These are phyloP conservation scores for Colletotrichum camelliae DNA, from an alignment of 2,329 filamentous ascomycete genomes.

Conservation along the genomic window DNA sequence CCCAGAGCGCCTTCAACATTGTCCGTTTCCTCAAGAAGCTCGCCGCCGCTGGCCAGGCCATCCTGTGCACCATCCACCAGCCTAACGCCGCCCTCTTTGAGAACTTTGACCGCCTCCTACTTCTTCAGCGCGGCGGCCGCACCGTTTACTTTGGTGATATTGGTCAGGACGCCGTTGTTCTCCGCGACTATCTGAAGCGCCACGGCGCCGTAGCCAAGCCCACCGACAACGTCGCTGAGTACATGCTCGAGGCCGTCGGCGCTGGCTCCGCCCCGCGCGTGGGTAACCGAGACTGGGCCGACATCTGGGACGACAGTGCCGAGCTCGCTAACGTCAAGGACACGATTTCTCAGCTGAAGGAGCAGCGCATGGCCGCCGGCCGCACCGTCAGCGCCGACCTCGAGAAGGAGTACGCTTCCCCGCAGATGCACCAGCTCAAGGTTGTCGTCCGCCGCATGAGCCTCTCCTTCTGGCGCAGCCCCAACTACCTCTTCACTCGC, in stretches of 20 bases:
- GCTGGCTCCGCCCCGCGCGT: slow-evolving; percentile 76
- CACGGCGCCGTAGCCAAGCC: slow-evolving; percentile 65
- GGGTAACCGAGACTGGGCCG: slow-evolving; percentile 78
- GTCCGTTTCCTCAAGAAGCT: slow-evolving; percentile 80
- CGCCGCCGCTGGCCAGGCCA: slow-evolving; percentile 81
- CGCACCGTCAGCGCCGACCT: slow-evolving; percentile 52
- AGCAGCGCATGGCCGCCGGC: slow-evolving; percentile 52
- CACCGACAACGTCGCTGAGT: slow-evolving; percentile 71
- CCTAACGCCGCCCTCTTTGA: slow-evolving; percentile 87
- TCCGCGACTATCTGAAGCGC: slow-evolving; percentile 68
- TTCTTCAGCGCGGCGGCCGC: slow-evolving; percentile 78
- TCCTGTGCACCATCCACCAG: slow-evolving; percentile 91
- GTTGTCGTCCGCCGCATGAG: slow-evolving; percentile 76
- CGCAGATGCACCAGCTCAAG: slow-evolving; percentile 78
- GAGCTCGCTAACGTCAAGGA: slow-evolving; percentile 72
- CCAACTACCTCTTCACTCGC: slow-evolving; percentile 88
- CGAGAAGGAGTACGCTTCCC: slow-evolving; percentile 83
- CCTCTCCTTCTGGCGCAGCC: slow-evolving; percentile 82
- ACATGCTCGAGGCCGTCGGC: slow-evolving; percentile 86
- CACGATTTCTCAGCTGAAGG: slow-evolving; percentile 71
- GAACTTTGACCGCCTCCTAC: slow-evolving; percentile 82
- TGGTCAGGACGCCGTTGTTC: slow-evolving; percentile 72
- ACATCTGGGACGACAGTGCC: slow-evolving; percentile 77
- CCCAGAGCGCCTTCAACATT: slow-evolving; percentile 77
- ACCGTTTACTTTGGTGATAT: slow-evolving; percentile 90